Evolutionary conservation across 2,329 filamentous ascomycete genomes (phyloP).

Genomic region (Claviceps sp.): DNA sequence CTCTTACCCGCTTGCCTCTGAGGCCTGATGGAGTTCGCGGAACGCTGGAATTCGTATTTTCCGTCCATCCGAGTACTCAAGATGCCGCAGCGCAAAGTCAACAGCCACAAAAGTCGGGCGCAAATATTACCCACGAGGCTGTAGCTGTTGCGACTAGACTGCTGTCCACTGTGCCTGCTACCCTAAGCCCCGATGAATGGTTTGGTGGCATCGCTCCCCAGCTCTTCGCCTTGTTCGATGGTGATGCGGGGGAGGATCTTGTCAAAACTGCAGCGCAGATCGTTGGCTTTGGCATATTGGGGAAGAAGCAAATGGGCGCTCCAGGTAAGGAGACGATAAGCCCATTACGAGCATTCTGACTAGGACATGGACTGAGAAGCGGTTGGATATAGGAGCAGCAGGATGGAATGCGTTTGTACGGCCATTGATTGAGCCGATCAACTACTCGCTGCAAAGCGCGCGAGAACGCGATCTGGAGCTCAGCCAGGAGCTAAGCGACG

Average conservation of each 20-base stretch:
- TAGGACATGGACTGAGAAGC: not conserved
- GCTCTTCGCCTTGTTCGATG: constrained; percentile 48
- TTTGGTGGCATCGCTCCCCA: constrained; percentile 48
- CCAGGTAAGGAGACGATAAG: constrained; percentile 29
- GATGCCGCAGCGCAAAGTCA: constrained; percentile 26
- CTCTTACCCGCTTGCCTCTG: constrained; percentile 47
- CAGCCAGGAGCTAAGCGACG: constrained; percentile 15
- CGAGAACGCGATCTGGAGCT: not conserved
- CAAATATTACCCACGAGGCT: constrained; percentile 55
- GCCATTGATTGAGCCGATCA: constrained; percentile 40
- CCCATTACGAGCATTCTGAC: not conserved
- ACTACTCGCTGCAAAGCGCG: constrained; percentile 22
- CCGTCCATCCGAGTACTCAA: constrained; percentile 46
- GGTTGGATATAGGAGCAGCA: constrained; percentile 26
- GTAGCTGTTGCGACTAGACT: constrained; percentile 49
- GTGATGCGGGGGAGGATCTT: constrained; percentile 23
- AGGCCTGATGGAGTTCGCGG: constrained; percentile 50
- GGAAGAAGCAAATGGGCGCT: constrained; percentile 48
- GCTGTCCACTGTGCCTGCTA: constrained; percentile 44
- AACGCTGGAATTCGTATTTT: constrained; percentile 58
- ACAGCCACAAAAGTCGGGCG: constrained; percentile 39
- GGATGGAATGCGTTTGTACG: constrained; percentile 51
- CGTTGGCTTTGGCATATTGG: constrained; percentile 47
- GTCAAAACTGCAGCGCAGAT: constrained; percentile 24
- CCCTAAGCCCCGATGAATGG: constrained; percentile 43